Conservation (phyloP, 2,329 filamentous ascomycete genomes). For the Camillea tinctor region DNA sequence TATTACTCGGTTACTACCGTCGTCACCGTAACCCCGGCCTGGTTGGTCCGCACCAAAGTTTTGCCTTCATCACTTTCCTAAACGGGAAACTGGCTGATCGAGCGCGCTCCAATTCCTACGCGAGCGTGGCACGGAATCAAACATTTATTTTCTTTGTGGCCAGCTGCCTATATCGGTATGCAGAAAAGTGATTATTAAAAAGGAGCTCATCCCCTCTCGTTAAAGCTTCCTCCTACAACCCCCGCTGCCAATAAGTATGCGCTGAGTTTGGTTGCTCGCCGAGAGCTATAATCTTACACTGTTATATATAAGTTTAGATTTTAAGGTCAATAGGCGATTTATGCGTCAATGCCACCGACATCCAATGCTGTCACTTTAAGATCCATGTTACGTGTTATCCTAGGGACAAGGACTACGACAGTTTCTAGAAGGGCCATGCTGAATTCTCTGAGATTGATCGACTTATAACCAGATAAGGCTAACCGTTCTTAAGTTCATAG, state of each 20-base stretch:
- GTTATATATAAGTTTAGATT: neutral
- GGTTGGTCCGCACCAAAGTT: neutral
- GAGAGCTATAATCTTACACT: neutral
- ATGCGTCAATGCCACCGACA: neutral
- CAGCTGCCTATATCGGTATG: neutral
- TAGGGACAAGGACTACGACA: neutral
- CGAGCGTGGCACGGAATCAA: neutral
- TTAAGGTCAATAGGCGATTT: neutral
- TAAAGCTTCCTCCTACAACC: neutral
- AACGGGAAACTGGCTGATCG: neutral
- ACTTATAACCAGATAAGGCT: too few relatives aligned
- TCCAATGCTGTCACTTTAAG: neutral
- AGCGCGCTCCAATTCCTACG: neutral
- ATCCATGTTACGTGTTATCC: neutral
- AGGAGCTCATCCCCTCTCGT: too few relatives aligned
- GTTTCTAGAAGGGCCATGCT: too few relatives aligned
- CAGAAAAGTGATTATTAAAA: too few relatives aligned
- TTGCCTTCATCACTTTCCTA: neutral
- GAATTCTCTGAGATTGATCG: too few relatives aligned
- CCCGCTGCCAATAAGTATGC: neutral
- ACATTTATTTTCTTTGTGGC: neutral
- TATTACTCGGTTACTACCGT: neutral
- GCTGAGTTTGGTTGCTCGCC: neutral
- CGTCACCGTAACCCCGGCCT: neutral
- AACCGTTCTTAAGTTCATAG: too few relatives aligned